Base-by-base conservation (phyloP, 805 yeast genomes). In the Wickerhamomyces queroliae region DNA sequence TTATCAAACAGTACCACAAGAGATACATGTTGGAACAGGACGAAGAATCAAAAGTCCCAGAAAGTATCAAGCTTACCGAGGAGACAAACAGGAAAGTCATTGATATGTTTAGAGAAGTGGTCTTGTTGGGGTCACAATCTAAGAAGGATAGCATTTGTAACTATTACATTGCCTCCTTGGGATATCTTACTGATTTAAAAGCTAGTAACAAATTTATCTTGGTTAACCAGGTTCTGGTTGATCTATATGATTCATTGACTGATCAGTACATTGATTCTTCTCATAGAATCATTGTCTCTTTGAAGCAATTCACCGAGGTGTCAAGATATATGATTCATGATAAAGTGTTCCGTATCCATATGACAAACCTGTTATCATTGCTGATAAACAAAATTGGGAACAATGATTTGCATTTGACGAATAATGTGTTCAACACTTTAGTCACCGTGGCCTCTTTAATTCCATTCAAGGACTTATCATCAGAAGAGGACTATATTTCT, bases 361-460 rank as follows among this genome's bases (percentile, higher is more conserved):
- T 88, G 11, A 77, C 95, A 0, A 75, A 95, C 39, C 65, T 93
- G 13, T 56, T 90, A 29, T 74, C 80, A 21, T 69, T 87, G 58
- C 64, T 81, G 2, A 58, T 89, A 7, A 85, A 89, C 0, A 96
- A 93, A 23, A 78, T 93, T 22, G 98, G 93, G 56, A 76, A 90
- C 1, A 93, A 90, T 56, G 99, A 93, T 59, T 69, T 88, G 36
- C 70, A 68, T 12, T 76, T 90, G 54, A 81, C 96, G 0, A 68
- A 79, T 13, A 72, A 77, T 37, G 74, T 95, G 0, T 62, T 90
- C 30, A 74, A 80, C 42, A 71, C 84, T 16, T 72, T 93, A 40
- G 82, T 86, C 10, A 69, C 86, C 0, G 74, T 82, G 19, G 80
- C 88, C 1, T 67, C 83, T 7, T 82, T 80, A 40, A 74, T 84